These are phyloP conservation scores for Scheffersomyces amazonensis DNA, from an alignment of 805 yeast genomes.

Conservation along the genomic window DNA sequence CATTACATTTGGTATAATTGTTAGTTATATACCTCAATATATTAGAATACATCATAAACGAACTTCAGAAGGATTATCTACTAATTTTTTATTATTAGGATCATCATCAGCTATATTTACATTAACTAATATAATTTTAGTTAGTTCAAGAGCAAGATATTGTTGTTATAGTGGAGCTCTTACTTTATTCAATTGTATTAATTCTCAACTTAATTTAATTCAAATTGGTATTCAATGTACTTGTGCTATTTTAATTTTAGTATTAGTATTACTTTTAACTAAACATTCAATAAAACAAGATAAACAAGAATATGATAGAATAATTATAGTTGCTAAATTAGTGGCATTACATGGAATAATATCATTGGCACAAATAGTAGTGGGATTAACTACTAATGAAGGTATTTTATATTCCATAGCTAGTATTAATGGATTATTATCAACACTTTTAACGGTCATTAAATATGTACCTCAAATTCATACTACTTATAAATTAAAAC, in stretches of 20 bases:
- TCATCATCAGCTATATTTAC: constrained; percentile 68
- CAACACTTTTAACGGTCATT: constrained; percentile 59
- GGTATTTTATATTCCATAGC: constrained; percentile 42
- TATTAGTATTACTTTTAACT: constrained; percentile 51
- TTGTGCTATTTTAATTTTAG: constrained; percentile 56
- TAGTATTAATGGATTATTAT: constrained; percentile 58
- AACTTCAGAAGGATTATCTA: constrained; percentile 77
- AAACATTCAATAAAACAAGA: constrained; percentile 45
- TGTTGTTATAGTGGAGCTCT: constrained; percentile 54
- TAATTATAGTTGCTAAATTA: constrained; percentile 38
- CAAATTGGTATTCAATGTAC: constrained; percentile 65
- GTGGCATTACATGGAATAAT: constrained; percentile 37
- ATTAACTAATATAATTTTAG: constrained; percentile 59
- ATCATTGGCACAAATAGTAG: constrained; percentile 30
- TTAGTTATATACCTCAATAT: constrained; percentile 78
- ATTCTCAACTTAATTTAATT: constrained; percentile 61
- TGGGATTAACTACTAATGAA: constrained; percentile 25
- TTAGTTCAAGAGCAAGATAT: constrained; percentile 56
- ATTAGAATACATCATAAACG: constrained; percentile 51
- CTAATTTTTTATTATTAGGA: constrained; percentile 68
- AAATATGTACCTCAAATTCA: constrained; percentile 80
- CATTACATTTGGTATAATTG: constrained; percentile 64
- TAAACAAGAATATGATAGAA: constrained; percentile 39
- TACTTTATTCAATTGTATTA: constrained; percentile 55
- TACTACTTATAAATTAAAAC: constrained; percentile 67